phyloP scores from a whole-genome alignment of 108 stramenopile genomes.

The Fragilaria crotonensis region DNA sequence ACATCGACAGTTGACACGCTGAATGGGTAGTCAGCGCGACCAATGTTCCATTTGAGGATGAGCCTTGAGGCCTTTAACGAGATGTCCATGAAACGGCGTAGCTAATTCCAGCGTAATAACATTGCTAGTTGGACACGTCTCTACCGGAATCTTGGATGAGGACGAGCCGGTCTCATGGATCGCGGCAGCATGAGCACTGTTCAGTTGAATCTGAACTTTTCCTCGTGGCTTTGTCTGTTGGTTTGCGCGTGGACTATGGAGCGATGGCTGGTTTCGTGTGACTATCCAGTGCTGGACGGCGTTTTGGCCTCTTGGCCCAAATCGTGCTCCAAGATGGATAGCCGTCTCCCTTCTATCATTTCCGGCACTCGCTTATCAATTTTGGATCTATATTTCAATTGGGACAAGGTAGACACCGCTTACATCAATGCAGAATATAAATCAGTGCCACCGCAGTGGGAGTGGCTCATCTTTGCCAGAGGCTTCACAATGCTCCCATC shows the following conservation, averaged over 20 bases:
- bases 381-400: conserved; percentile 35
- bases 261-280: conserved; percentile 42
- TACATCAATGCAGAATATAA: conserved; percentile 9
- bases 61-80: conserved; percentile 41
- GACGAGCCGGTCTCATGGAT: conserved; percentile 41
- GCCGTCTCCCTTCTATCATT: conserved; percentile 38
- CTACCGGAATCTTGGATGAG: conserved; percentile 74
- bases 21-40: conserved; percentile 38
- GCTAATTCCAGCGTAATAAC: conserved; percentile 67
- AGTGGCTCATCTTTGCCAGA: conserved; percentile 34
- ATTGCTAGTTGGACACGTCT: conserved; percentile 74
- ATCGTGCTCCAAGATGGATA: conserved; percentile 67
- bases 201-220: conserved; percentile 65
- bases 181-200: conserved; percentile 65
- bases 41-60: conserved; percentile 49
- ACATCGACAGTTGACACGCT: conserved; percentile 66
- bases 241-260: conserved; percentile 42
- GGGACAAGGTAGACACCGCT: conserved; percentile 5
- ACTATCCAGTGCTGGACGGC: conserved; percentile 29
- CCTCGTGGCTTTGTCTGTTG: conserved; percentile 48
- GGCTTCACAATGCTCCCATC: conserved; percentile 30
- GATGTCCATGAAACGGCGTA: conserved; percentile 22
- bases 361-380: conserved; percentile 48
- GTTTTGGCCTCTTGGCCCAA: conserved; percentile 64
- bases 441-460: conserved; percentile 32